Conservation (phyloP, 1,284 basidiomycete species). For the Mycena sp. region DNA sequence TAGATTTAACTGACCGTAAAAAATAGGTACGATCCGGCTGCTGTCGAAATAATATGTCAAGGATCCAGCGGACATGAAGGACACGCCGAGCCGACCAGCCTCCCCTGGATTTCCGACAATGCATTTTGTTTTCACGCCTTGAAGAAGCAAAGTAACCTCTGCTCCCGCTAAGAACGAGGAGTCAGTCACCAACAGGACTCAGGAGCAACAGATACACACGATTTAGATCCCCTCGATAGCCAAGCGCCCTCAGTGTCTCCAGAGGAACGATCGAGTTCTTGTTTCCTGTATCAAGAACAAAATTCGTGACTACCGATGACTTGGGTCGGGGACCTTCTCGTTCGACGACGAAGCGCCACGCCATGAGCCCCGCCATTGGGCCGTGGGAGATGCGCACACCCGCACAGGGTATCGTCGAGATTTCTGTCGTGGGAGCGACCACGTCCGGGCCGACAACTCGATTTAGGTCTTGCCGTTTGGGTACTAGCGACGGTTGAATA, state of each 20-base stretch:
- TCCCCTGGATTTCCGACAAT: conserved; percentile 34
- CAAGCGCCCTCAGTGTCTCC: conserved; percentile 43
- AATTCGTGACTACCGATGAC: conserved; percentile 43
- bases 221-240: conserved; percentile 31
- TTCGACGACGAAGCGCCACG: conserved; percentile 49
- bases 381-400: conserved; percentile 49
- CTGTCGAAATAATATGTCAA: conserved; percentile 40
- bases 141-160: conserved; percentile 33
- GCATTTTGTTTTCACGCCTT: conserved; percentile 36
- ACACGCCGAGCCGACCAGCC: conserved; percentile 33
- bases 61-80: conserved; percentile 38
- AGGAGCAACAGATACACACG: conserved; percentile 2
- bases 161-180: conserved; percentile 27
- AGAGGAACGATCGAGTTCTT: conserved; percentile 42
- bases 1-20: conserved; percentile 34
- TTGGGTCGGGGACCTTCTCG: conserved; percentile 22
- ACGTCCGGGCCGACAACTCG: conserved; percentile 45
- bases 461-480: conserved; percentile 33
- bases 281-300: conserved; percentile 51
- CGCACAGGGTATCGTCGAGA: conserved; percentile 48
- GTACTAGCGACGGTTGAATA: neutral
- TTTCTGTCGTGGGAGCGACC: conserved; percentile 43
- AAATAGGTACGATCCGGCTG: conserved; percentile 36
- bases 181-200: neutral
- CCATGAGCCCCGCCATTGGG: conserved; percentile 45